Conservation (phyloP, 768 basidiomycete genomes). For the Amyloporia xantha region DNA sequence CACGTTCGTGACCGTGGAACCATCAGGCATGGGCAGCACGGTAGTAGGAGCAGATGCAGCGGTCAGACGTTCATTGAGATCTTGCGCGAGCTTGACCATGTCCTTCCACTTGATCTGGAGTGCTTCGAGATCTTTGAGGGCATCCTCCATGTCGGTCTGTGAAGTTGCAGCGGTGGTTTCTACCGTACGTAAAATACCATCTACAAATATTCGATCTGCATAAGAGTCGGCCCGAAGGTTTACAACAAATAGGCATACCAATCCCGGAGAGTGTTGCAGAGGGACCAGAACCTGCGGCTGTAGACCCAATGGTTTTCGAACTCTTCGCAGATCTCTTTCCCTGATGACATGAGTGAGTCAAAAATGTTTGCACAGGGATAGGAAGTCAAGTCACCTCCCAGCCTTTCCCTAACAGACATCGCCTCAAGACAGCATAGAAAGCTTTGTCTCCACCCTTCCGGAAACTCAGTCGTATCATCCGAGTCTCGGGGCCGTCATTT, state of each 20-base stretch:
- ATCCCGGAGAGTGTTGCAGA: conserved; percentile 39
- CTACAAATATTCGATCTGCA: conserved; percentile 31
- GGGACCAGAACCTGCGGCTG: not conserved
- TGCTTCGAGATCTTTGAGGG: conserved; percentile 82
- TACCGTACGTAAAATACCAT: conserved; percentile 76
- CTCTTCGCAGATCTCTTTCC: not conserved
- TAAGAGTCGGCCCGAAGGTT: not conserved
- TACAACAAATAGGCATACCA: conserved; percentile 24
- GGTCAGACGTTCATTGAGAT: conserved; percentile 78
- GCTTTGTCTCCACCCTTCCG: conserved; percentile 83
- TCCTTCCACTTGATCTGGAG: conserved; percentile 88
- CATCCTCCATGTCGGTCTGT: conserved; percentile 62
- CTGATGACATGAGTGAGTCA: too few species aligned
- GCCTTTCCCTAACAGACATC: conserved; percentile 57
- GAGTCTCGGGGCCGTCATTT: conserved; percentile 30
- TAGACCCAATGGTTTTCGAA: not conserved
- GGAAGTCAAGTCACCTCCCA: conserved; percentile 64
- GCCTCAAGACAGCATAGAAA: conserved; percentile 74
- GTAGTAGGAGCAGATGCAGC: conserved; percentile 26
- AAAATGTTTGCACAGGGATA: too few species aligned
- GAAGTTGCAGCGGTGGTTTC: conserved; percentile 59
- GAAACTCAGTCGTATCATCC: conserved; percentile 79
- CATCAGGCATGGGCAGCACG: conserved; percentile 1
- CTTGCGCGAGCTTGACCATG: conserved; percentile 86
- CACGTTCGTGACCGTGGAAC: not conserved